Percentiles rank a stretch among this genome's conserved stretches.
Evolutionary conservation across 257 asterid species (phyloP).

Genomic region (Plectranthus barbatus): DNA sequence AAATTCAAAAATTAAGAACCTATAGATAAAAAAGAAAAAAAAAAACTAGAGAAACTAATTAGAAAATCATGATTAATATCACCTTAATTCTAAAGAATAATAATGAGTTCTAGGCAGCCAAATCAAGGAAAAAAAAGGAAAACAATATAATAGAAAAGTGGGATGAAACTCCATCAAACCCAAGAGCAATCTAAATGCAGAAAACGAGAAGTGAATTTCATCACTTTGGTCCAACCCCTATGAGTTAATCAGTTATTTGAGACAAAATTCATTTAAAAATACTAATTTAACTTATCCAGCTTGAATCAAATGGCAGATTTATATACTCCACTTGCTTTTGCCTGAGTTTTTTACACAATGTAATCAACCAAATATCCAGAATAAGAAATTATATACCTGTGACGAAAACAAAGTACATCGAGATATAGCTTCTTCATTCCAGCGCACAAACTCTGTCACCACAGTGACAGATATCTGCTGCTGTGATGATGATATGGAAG

Average conservation of each 20-base stretch:
- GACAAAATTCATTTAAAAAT: not conserved
- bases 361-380: not conserved
- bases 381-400: conserved; percentile 43
- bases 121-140: not conserved
- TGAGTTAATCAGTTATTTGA: not conserved
- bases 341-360: not conserved
- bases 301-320: not conserved
- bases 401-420: conserved; percentile 76
- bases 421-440: conserved; percentile 97
- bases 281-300: not conserved
- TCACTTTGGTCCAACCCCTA: not conserved
- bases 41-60: not conserved
- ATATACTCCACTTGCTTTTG: not conserved
- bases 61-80: not conserved
- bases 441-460: conserved; percentile 93
- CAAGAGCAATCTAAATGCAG: not conserved
- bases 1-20: too few relatives aligned
- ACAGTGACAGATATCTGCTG: conserved; percentile 92
- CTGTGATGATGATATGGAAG: conserved; percentile 72
- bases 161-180: not conserved
- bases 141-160: not conserved
- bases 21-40: too few relatives aligned
- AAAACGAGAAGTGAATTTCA: not conserved
- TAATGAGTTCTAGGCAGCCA: too few relatives aligned
- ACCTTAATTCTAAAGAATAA: not conserved